Evolutionary conservation across 2,329 filamentous ascomycete species (phyloP), one percentile per base, ranked within the genome.

Genomic region (Aspergillus ustus): DNA sequence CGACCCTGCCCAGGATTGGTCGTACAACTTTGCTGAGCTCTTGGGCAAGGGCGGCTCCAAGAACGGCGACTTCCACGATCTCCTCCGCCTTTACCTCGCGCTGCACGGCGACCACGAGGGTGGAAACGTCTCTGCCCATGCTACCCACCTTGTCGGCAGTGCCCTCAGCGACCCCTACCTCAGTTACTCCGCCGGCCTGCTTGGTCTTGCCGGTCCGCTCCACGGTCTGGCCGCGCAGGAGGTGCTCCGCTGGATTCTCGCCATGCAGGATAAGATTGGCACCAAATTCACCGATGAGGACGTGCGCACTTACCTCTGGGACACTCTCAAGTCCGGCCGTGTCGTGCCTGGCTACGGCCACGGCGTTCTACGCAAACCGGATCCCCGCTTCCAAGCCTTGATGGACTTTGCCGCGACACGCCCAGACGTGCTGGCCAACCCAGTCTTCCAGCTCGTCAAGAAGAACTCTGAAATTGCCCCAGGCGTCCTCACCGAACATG

Each of bases 61-160:
- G 79, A 90, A 98, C 70, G 56, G 73, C 61, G 70, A 79, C 64
- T 75, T 99, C 85, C 94, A 98, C 77, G 95, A 99, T 73, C 85
- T 99, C 20, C 86, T 99, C 65, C 88, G 95, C 70, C 83, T 99
- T 34, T 99, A 99, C 80, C 88, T 99, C 25, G 94, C 95, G 53
- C 89, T 99, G 5, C 95, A 99, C 80, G 95, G 95, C 66, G 95
- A 99, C 79, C 95, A 99, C 81, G 95, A 99, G 81, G 95, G 95
- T 64, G 95, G 95, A 61, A 99, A 99, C 71, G 95, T 99, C 65
- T 97, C 93, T 44, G 95, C 95, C 0, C 95, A 99, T 77, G 82
- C 95, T 29, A 98, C 95, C 7, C 95, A 99, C 78, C 84, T 99
- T 44, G 95, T 99, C 59, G 95, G 95, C 56, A 96, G 91, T 70